Conservation (phyloP, 768 basidiomycete genomes). For the Zangia roseola region DNA sequence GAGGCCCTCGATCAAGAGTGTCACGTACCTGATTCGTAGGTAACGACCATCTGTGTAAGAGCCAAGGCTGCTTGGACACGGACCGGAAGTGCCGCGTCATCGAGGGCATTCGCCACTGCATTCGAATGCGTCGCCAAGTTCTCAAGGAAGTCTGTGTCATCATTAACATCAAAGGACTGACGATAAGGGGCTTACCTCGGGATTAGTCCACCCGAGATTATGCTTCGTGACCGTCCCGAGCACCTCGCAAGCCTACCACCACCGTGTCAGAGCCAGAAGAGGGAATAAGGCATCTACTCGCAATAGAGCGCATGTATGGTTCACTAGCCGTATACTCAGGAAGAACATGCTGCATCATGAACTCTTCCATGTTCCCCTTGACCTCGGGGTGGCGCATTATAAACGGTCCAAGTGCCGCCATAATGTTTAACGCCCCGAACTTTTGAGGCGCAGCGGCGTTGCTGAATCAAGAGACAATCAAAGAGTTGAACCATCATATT, state of each 20-base stretch:
- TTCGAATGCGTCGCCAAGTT: slow-evolving; percentile 63
- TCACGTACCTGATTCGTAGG: slow-evolving; percentile 58
- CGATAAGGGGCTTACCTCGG: slow-evolving; percentile 46
- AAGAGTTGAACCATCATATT: neutral
- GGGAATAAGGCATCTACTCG: slow-evolving; percentile 35
- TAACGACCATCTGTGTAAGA: slow-evolving; percentile 70
- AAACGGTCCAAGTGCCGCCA: slow-evolving; percentile 68
- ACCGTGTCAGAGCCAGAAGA: neutral
- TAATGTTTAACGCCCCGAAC: slow-evolving; percentile 86
- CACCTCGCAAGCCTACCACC: slow-evolving; percentile 71
- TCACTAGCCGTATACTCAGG: slow-evolving; percentile 67
- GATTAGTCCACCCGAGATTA: slow-evolving; percentile 62
- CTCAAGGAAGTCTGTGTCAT: slow-evolving; percentile 33
- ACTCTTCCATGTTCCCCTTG: slow-evolving; percentile 72
- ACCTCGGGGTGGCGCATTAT: slow-evolving; percentile 86
- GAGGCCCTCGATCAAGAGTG: neutral
- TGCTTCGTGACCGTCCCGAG: slow-evolving; percentile 70
- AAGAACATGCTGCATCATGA: slow-evolving; percentile 70
- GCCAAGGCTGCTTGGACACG: slow-evolving; percentile 81
- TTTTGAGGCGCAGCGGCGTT: slow-evolving; percentile 59
- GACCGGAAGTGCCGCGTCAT: slow-evolving; percentile 80
- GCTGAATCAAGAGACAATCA: slow-evolving; percentile 25
- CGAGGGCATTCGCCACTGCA: slow-evolving; percentile 63
- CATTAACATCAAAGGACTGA: neutral
- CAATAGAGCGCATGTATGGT: slow-evolving; percentile 76